Evolutionary conservation across 371 early-diverging fungal species (phyloP), one percentile per base, ranked within the genome.

Genomic region (Mucor irregularis): DNA sequence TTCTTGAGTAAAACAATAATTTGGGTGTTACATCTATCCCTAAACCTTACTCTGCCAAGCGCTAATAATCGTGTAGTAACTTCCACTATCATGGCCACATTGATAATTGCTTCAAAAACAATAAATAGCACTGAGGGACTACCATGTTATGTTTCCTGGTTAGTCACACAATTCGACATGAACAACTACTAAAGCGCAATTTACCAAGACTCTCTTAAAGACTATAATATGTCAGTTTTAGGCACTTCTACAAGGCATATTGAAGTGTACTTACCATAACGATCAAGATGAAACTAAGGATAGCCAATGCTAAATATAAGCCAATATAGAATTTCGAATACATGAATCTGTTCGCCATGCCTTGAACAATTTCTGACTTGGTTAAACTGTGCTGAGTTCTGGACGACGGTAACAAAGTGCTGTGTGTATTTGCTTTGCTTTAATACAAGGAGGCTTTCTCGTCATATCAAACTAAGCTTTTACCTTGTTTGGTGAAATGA

Each of bases 321-420:
- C 74, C 66, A 68, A 86, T 85, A 66, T 89, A 91, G 56, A 83
- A 84, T 14, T 65, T 80, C 19, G 88, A 87, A 51, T 91, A 89
- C 73, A 91, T 82, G 62, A 91, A 82, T n/a, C 90, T 64, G 66
- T 88, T 91, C 43, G 92, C 90, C 54, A 89, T 73, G 37, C 86
- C 84, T 54, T 84, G 76, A 11, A 91, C 70, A 40, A 87, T 65
- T 64, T 91, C 91, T 10, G 80, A 74, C 29, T 75, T 68, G 30
- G 84, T 78, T 22, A 89, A 69, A 11, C 82, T 64, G 67, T 84
- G 82, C 42, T 76, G 80, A 24, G 80, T 75, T 21, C 75, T 64
- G 28, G 58, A 63, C 5, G 60, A 54, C 11, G 46, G 39, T 5
- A 35, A 28, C 17, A 47, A 38, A 1, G 38, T 37, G 13, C 38